These are phyloP conservation scores for Cercospora beticola DNA, from an alignment of 2,329 filamentous ascomycete genomes.

Conservation along the genomic window DNA sequence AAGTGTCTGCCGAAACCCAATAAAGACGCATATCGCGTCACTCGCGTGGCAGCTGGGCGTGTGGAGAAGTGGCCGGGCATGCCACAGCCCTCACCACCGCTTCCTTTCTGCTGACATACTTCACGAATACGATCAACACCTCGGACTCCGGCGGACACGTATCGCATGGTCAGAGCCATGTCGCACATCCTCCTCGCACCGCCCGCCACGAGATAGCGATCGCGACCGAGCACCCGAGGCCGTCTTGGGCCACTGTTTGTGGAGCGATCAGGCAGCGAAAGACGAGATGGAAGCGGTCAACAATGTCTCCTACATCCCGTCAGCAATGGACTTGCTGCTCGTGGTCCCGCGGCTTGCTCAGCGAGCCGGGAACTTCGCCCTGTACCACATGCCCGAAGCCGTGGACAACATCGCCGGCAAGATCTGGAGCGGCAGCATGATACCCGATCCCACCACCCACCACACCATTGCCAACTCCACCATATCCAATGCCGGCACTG, in stretches of 20 bases:
- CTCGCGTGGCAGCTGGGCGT: neutral
- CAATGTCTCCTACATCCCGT: constrained; percentile 46
- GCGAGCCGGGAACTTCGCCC: constrained; percentile 62
- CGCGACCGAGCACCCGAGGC: neutral
- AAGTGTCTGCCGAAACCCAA: neutral
- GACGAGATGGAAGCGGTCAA: constrained; percentile 18
- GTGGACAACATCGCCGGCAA: constrained; percentile 55
- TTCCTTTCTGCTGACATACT: neutral
- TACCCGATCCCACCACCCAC: constrained; percentile 58
- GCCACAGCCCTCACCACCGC: neutral
- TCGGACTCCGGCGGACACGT: neutral
- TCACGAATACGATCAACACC: neutral
- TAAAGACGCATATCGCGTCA: constrained; percentile 3
- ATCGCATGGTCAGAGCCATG: constrained; percentile 4
- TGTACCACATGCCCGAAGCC: constrained; percentile 58
- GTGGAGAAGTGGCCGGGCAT: neutral
- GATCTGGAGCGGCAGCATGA: constrained; percentile 56
- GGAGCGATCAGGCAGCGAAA: neutral
- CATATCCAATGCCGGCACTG: constrained; percentile 40
- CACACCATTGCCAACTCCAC: constrained; percentile 43
- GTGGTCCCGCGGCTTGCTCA: constrained; percentile 69
- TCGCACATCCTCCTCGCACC: neutral
- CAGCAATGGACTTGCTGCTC: constrained; percentile 66
- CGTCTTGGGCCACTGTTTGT: neutral
- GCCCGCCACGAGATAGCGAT: neutral